Percentiles rank a stretch among this genome's conserved stretches.
phyloP scores from a whole-genome alignment of 352 stramenopile genomes.

The Pythium phragmitis region DNA sequence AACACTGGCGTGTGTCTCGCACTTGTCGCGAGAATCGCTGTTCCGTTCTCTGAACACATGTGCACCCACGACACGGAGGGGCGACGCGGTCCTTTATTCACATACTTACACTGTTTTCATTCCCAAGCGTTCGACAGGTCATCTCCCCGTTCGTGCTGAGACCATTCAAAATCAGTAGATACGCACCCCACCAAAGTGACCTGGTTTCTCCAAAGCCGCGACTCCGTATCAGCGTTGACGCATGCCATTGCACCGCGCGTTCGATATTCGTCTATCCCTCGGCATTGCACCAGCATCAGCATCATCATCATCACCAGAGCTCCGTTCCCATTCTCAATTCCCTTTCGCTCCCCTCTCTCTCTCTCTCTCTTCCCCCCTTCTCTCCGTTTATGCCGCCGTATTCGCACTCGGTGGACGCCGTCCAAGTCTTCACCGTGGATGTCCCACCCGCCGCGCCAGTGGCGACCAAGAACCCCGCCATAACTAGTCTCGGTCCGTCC shows the following conservation, averaged over 20 bases:
- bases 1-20: not conserved
- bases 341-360: not conserved
- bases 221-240: not conserved
- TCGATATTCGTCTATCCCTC: not conserved
- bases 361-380: not conserved
- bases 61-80: not conserved
- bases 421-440: not conserved
- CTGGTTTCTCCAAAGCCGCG: too few species aligned
- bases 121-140: not conserved
- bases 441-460: not conserved
- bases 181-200: not conserved
- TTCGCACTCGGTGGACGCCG: slow-evolving; percentile 13
- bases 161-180: slow-evolving; percentile 8
- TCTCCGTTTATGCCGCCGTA: slow-evolving; percentile 7
- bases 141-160: not conserved
- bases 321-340: not conserved
- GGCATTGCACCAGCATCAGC: not conserved
- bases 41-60: slow-evolving; percentile 11
- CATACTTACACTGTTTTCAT: too few species aligned
- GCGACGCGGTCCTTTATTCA: too few species aligned
- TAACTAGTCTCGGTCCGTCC: not conserved
- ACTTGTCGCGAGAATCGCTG: not conserved
- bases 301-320: too few species aligned
- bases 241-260: not conserved
- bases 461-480: not conserved